Base-by-base conservation (phyloP, 73 alveolate species). In the Tetrahymena borealis region DNA sequence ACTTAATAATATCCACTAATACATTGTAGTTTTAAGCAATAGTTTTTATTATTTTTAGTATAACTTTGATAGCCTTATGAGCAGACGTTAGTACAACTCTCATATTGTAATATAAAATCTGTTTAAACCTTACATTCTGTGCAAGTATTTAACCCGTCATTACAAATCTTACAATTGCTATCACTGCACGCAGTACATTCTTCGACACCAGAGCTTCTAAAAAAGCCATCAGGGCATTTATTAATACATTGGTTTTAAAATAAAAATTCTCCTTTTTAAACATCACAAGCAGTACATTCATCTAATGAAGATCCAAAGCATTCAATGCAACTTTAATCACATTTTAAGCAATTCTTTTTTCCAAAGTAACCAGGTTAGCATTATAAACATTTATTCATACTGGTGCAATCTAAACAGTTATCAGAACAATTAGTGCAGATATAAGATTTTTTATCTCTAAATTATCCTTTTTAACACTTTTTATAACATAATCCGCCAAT, bases 1-100 rank as follows among this genome's bases (percentile, higher is more conserved):
- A 90, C 79, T 36, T 42, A 77, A 10, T 40, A 28, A 15, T 85
- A 78, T 10, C 96, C 96, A 20, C 94, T 92, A 16, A 78, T 8
- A 78, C 96, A 94, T 1, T 11, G 28, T 60, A 60, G 28, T 60
- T 60, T 60, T 10, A 60, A 35, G 32, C 85, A 60, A 6, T 60
- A n/a, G n/a, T 60, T 60, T n/a, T 24, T n/a, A 60, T 60, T 60
- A 1, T 60, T 2, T n/a, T 60, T 60, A 15, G 85, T 60, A 60
- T 24, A 60, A 3, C 10, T 60, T 8, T 60, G 28, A 28, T 60
- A 35, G 35, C 28, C 85, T 60, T 60, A 6, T 20, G 1, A n/a
- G 10, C 85, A 60, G 28, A 35, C 28, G n/a, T 13, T 24, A 60
- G 85, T 24, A n/a, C 85, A 60, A 16, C 35, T 60, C 0, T 1